Evolutionary conservation across 1,284 basidiomycete genomes (phyloP), one percentile per base, ranked within the genome.

Genomic region (Rhodotorula sp.): DNA sequence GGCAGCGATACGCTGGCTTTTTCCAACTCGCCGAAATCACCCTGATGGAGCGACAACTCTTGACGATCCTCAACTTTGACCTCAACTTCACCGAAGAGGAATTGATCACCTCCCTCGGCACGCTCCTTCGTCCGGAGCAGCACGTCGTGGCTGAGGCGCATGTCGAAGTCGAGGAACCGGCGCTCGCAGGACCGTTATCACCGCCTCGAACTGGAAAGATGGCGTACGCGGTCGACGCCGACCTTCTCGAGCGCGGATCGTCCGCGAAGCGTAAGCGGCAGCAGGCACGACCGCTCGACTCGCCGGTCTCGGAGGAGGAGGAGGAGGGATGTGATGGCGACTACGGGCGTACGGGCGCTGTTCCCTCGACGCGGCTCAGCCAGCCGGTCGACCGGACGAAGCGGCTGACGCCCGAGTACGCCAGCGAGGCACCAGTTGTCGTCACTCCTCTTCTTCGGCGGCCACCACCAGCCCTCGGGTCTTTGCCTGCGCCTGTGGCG

Each of bases 21-120:
- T 74, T 74, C 60, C 51, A 55, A n/a, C 33, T 66, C 4, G 58
- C 64, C 46, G 72, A 74, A 53, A 59, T 71, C 46, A 69, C 95
- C 82, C 85, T 95, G 74, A 97, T 97, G 95, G 95, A 98, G 84
- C 91, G 89, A 82, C 93, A 97, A 81, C 85, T 96, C 44, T 85
- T 96, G 64, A 89, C 85, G 80, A 84, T 95, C 68, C 86, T 96
- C 70, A 90, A 93, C 81, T 95, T 90, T 77, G 89, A 95, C 80
- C 86, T 96, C 60, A 86, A 88, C 48, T 91, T 95, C 81, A 85
- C 86, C 76, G 93, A 95, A 82, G 81, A 82, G 56, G 90, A 93
- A 78, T 87, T 88, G 8, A 84, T 89, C 73, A 79, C 80, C 33
- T 71, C 71, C 66, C 71, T 77, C 60, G 71, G 55, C 1, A 67